Conservation (phyloP, 768 basidiomycete genomes). For the Termitomyces sp. region DNA sequence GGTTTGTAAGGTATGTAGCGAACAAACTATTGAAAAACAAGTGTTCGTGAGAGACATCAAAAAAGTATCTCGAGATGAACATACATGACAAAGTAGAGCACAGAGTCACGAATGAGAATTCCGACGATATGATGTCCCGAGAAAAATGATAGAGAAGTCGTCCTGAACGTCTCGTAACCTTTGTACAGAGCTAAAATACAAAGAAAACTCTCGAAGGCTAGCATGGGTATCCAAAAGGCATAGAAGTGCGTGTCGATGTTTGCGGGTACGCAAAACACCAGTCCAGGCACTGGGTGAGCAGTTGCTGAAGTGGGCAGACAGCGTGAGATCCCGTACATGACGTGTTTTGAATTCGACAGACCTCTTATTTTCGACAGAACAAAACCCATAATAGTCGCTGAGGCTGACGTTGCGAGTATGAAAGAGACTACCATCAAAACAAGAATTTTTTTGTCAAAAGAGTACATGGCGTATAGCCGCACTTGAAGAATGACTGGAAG, state of each 20-base stretch:
- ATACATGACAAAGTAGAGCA: conserved; percentile 53
- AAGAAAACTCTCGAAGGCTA: conserved; percentile 47
- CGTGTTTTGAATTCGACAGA: conserved; percentile 15
- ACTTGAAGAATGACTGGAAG: conserved; percentile 50
- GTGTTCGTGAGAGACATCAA: not conserved
- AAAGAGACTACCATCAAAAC: conserved; percentile 38
- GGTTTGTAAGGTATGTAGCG: conserved; percentile 47
- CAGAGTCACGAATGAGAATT: conserved; percentile 50
- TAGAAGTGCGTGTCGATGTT: conserved; percentile 38
- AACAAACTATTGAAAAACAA: conserved; percentile 35
- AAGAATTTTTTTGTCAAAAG: conserved; percentile 44
- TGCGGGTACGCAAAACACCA: conserved; percentile 37
- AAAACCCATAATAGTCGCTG: conserved; percentile 43
- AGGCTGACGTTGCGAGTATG: conserved; percentile 29
- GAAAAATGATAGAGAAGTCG: conserved; percentile 28
- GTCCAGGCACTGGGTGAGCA: conserved; percentile 12
- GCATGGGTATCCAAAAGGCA: conserved; percentile 56
- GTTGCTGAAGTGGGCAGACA: conserved; percentile 7
- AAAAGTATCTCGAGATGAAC: conserved; percentile 13
- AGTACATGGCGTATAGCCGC: conserved; percentile 59
- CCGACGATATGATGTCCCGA: conserved; percentile 39
- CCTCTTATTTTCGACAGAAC: conserved; percentile 35
- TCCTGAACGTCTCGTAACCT: conserved; percentile 39
- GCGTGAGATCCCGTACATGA: not conserved
- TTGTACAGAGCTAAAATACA: conserved; percentile 42